Evolutionary conservation across 2,329 filamentous ascomycete genomes (phyloP).

Genomic region (Stemphylium beticola): DNA sequence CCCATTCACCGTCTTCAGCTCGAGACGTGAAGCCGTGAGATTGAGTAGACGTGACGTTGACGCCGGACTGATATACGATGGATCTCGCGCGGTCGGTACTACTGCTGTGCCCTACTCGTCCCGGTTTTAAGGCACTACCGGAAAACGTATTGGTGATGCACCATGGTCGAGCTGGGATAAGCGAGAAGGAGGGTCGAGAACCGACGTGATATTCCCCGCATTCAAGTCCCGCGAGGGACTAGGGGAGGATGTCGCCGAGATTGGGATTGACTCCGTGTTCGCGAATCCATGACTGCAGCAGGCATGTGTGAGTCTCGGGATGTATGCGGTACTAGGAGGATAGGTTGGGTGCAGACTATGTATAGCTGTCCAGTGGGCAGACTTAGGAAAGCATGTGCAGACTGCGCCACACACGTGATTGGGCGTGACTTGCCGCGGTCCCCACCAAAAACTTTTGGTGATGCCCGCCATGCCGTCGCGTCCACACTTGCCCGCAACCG

Average conservation of each 20-base stretch:
- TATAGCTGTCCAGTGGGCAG: background rate
- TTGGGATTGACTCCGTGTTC: background rate
- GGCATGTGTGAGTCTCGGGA: background rate
- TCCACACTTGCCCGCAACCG: constrained; percentile 10
- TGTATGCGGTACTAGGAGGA: background rate
- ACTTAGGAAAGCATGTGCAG: background rate
- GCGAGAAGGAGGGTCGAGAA: background rate
- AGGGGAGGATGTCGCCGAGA: background rate
- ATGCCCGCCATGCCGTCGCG: constrained; percentile 3
- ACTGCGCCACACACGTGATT: constrained; percentile 3
- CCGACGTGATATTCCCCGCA: constrained; percentile 7
- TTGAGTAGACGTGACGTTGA: background rate
- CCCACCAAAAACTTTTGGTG: constrained; percentile 15
- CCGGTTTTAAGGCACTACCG: background rate
- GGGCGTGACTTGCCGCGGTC: constrained; percentile 1
- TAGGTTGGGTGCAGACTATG: background rate
- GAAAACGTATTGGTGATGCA: background rate
- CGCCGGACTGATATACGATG: background rate
- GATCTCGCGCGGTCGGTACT: too few relatives aligned
- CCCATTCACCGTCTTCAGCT: background rate
- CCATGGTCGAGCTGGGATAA: background rate
- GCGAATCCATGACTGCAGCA: background rate
- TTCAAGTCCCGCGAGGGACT: background rate
- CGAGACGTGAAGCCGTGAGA: background rate
- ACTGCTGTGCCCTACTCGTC: background rate